Evolutionary conservation across 2,329 filamentous ascomycete species (phyloP), one percentile per base, ranked within the genome.

Genomic region (Monosporascus ibericus): DNA sequence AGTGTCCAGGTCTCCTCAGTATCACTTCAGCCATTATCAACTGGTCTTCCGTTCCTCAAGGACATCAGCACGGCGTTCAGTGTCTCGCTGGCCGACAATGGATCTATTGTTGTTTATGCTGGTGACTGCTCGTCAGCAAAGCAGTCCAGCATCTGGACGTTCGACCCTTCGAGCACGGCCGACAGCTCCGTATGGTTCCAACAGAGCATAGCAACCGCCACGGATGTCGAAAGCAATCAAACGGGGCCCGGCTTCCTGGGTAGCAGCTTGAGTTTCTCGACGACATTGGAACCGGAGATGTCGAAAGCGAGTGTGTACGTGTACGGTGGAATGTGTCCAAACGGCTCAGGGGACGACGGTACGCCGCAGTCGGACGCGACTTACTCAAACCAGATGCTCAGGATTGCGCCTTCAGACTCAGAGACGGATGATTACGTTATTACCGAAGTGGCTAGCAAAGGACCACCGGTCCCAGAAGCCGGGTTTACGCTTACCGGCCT

Each of bases 261-360:
- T 14, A 72, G 71, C 11, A 72, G 82, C 15, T 75, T 94, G 49
- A 77, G 84, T 24, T 95, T 91, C 66, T 86, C 89, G 20, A 77
- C 76, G 34, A 79, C 75, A 37, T 72, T 82, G 47, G 76, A 75
- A 38, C 81, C 78, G 0, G 66, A 71, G 27, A 72, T 78, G 54
- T 77, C 79, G 9, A 70, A 76, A 44, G 79, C 82, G 0, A 75
- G 75, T 11, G 71, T 87, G 20, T 95, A 91, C 65, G 73, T 86
- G 6, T 96, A 95, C 69, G 92, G 91, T 37, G 92, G 92, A 60
- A 95, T 96, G 90, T 97, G 92, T 63, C 86, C 87, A 7, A 65
- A 68, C n/a, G 68, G 73, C 20, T 65, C 70, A 18, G 63, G 71
- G 6, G 75, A 75, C 30, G 60, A 65, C 1, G 63, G 68, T 1